Conservation (phyloP, 441 rosid genomes). For the Populus hybrid region DNA sequence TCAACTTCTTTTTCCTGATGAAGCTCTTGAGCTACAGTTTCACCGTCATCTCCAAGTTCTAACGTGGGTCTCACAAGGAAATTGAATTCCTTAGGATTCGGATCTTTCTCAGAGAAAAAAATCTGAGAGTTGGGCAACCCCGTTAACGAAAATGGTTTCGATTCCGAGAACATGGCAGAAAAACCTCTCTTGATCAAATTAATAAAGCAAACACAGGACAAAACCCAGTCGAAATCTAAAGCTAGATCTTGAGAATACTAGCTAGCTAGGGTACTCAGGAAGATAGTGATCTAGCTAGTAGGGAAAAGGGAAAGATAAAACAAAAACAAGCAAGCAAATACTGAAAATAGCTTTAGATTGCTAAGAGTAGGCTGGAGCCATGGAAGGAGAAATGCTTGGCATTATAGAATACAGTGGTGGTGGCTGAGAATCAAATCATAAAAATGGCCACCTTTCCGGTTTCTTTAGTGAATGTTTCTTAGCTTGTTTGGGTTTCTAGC, state of each 20-base stretch:
- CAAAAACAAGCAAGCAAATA: not conserved
- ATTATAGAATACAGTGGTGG: not conserved
- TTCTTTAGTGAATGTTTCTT: slow-evolving; percentile 4
- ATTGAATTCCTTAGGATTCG: slow-evolving; percentile 35
- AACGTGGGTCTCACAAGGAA: slow-evolving; percentile 36
- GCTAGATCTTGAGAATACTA: not conserved
- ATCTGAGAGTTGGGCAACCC: slow-evolving; percentile 41
- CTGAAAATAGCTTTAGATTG: too few species aligned
- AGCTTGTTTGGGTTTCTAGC: slow-evolving; percentile 31
- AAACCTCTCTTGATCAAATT: not conserved
- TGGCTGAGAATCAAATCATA: not conserved
- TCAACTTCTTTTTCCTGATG: slow-evolving; percentile 13
- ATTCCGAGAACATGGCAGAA: slow-evolving; percentile 27
- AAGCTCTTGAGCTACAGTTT: slow-evolving; percentile 16
- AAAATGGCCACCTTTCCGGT: slow-evolving; percentile 4
- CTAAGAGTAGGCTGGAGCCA: not conserved
- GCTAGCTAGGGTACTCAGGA: not conserved
- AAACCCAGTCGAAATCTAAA: not conserved
- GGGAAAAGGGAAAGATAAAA: not conserved
- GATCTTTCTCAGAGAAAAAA: slow-evolving; percentile 43
- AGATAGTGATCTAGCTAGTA: not conserved
- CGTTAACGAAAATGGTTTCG: slow-evolving; percentile 25
- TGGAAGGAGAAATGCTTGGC: not conserved
- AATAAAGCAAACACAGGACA: not conserved
- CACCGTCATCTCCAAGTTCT: slow-evolving; percentile 27